Evolutionary conservation across 257 asterid species (phyloP).

Genomic region (Haberlea rhodopensis): DNA sequence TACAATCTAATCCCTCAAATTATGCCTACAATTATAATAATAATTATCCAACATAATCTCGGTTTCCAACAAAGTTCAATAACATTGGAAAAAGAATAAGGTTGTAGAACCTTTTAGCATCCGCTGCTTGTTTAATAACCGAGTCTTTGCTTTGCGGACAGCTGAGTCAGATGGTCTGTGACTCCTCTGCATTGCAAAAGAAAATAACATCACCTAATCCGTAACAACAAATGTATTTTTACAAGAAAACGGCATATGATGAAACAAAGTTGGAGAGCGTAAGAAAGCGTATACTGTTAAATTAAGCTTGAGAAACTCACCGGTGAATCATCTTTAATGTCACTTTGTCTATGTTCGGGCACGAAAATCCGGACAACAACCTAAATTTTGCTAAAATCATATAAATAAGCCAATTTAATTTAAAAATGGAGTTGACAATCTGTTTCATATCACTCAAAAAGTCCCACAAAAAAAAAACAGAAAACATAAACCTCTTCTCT

Average conservation of each 20-base stretch:
- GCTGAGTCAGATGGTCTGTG: slow-evolving; percentile 10
- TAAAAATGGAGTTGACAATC: neutral
- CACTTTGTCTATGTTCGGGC: slow-evolving; percentile 16
- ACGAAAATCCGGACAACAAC: slow-evolving; percentile 24
- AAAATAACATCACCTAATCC: neutral
- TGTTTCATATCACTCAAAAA: neutral
- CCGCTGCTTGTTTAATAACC: slow-evolving; percentile 30
- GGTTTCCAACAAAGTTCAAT: neutral
- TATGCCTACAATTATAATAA: too few species aligned
- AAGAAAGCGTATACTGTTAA: neutral
- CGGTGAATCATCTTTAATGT: slow-evolving; percentile 19
- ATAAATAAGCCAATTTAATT: neutral
- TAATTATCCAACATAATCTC: too few species aligned
- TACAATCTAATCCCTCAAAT: too few species aligned
- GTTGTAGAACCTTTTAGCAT: slow-evolving; percentile 21
- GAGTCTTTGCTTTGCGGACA: slow-evolving; percentile 31
- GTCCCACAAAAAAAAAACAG: neutral
- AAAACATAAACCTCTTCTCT: slow-evolving; percentile 31
- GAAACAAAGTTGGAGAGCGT: neutral
- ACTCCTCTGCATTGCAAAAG: slow-evolving; percentile 16
- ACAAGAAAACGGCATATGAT: neutral
- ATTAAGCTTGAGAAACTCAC: slow-evolving; percentile 19
- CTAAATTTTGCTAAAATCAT: slow-evolving; percentile 15
- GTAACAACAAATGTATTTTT: neutral
- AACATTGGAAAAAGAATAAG: neutral